Conservation (phyloP, 1,139 yeast species). For the Suhomyces wounanorum region DNA sequence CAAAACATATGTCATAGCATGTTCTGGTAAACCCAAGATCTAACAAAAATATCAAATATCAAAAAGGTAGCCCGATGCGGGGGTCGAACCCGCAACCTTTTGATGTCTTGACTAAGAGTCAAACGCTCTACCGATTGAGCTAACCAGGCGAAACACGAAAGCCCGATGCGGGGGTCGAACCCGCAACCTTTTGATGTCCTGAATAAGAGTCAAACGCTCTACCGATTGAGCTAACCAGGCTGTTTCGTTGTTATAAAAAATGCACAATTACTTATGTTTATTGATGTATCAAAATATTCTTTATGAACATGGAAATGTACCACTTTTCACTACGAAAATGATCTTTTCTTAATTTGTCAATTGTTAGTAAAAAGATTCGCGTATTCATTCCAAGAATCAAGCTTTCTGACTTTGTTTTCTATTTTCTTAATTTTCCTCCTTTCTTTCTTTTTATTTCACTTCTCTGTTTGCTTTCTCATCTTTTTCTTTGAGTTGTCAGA, state of each 20-base stretch:
- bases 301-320: too few species aligned
- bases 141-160: conserved; percentile 12
- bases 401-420: too few species aligned
- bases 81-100: conserved; percentile 54
- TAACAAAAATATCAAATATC: too few species aligned
- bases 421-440: too few species aligned
- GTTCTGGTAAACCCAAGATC: too few species aligned
- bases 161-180: conserved; percentile 55
- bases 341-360: too few species aligned
- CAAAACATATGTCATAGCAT: too few species aligned
- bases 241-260: conserved; percentile 6
- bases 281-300: too few species aligned
- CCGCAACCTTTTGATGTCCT: conserved; percentile 47
- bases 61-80: conserved; percentile 47
- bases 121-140: conserved; percentile 18
- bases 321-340: too few species aligned
- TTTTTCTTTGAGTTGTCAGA: background rate
- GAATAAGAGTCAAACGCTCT: conserved; percentile 19
- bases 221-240: conserved; percentile 20
- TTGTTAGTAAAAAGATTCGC: too few species aligned
- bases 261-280: background rate
- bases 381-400: too few species aligned
- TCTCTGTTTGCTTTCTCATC: background rate
- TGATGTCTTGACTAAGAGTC: conserved; percentile 27
- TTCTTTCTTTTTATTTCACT: background rate